Conservation (phyloP, 306 rosid species). For the Amphicarpaea edgeworthii region DNA sequence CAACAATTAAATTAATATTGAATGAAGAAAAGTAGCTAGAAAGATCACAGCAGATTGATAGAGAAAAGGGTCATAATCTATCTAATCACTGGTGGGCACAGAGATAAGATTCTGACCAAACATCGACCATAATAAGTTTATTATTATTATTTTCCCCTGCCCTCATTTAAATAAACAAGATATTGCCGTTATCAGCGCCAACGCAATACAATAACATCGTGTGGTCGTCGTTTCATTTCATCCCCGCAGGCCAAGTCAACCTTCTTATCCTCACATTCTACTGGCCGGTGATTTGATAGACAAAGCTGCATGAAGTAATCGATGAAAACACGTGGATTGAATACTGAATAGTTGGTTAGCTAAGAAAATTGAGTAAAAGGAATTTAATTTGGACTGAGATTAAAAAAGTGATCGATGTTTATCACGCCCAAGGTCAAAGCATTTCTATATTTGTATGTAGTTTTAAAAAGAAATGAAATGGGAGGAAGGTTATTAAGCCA, state of each 20-base stretch:
- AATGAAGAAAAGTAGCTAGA: too few relatives aligned
- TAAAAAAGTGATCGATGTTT: background rate
- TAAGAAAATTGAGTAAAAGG: background rate
- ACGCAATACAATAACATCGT: constrained; percentile 12
- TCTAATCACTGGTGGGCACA: constrained; percentile 39
- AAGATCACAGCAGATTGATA: too few relatives aligned
- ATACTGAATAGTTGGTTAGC: background rate
- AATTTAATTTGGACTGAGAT: background rate
- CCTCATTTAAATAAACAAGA: too few relatives aligned
- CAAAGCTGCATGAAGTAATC: background rate
- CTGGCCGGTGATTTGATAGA: background rate
- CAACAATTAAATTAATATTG: too few relatives aligned
- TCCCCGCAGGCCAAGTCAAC: constrained; percentile 48
- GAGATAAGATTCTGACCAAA: constrained; percentile 41
- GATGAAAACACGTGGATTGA: constrained; percentile 35
- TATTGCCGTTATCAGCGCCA: background rate
- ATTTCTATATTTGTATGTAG: background rate
- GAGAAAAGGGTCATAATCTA: constrained; percentile 18
- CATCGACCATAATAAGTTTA: too few relatives aligned
- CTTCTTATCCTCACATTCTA: constrained; percentile 52
- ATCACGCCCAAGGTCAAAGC: constrained; percentile 2
- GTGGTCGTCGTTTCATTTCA: constrained; percentile 38
- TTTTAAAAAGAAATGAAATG: background rate
- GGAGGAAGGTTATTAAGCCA: background rate
- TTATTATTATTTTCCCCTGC: background rate